Percentiles rank a stretch among this genome's conserved stretches.
Conservation (phyloP, 228 moss, liverwort and hornwort genomes). For the Sphagnum fallax region DNA sequence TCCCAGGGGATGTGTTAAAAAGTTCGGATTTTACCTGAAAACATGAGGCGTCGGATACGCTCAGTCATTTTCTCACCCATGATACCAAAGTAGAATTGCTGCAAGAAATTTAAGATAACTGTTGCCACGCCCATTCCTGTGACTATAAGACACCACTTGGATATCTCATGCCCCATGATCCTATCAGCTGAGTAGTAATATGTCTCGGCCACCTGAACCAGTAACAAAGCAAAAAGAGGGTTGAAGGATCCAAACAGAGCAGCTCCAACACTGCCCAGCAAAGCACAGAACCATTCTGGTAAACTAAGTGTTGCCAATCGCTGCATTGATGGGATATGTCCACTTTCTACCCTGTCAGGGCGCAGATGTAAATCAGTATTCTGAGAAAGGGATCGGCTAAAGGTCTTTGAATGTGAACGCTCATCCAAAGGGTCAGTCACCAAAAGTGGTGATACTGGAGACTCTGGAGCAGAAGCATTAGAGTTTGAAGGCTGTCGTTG, state of each 20-base stretch:
- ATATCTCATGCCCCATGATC: constrained; percentile 35
- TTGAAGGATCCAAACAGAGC: constrained; percentile 91
- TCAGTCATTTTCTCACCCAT: constrained; percentile 99
- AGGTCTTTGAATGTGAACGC: constrained; percentile 95
- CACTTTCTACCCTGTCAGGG: constrained; percentile 31
- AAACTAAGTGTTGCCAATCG: constrained; percentile 82
- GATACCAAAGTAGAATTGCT: constrained; percentile 98
- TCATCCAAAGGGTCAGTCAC: constrained; percentile 74
- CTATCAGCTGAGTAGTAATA: constrained; percentile 62
- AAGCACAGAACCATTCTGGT: constrained; percentile 98
- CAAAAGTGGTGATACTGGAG: constrained; percentile 88
- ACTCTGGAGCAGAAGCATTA: constrained; percentile 70
- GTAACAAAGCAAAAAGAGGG: constrained; percentile 83
- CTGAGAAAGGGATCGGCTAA: constrained; percentile 79
- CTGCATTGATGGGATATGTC: constrained; percentile 52
- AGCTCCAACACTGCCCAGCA: constrained; percentile 83
- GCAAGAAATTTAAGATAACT: constrained; percentile 81
- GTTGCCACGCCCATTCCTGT: constrained; percentile 89
- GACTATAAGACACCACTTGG: constrained; percentile 86
- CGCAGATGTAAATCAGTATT: constrained; percentile 48
- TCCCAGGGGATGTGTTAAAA: too few species aligned
- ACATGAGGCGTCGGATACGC: constrained; percentile 91
- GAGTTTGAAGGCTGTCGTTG: constrained; percentile 44
- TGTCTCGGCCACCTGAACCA: constrained; percentile 80
- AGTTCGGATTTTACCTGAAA: constrained; percentile 62